Evolutionary conservation across 257 asterid genomes (phyloP).

Genomic region (Solanum peruvianum): DNA sequence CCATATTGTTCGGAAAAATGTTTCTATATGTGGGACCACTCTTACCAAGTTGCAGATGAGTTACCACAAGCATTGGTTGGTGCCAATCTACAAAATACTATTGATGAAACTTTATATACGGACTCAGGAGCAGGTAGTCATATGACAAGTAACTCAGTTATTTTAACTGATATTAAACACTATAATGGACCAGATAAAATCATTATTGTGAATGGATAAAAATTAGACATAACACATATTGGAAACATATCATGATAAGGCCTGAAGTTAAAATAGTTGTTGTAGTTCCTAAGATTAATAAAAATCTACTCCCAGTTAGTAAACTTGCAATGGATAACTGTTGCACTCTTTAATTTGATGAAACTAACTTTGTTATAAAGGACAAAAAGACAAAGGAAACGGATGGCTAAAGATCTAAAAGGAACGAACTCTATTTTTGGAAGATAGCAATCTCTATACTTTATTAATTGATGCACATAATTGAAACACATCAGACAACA

Average conservation of each 20-base stretch:
- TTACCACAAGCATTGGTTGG: too few relatives aligned
- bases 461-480: not conserved
- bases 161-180: too few relatives aligned
- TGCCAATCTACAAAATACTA: not conserved
- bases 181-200: not conserved
- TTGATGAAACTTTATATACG: not conserved
- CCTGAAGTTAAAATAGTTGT: not conserved
- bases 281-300: not conserved
- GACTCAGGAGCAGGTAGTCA: not conserved
- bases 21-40: too few relatives aligned
- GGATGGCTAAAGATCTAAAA: not conserved
- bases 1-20: too few relatives aligned
- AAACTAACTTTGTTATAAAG: not conserved
- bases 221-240: not conserved
- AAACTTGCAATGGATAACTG: not conserved
- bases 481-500: not conserved
- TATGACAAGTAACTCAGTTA: too few relatives aligned
- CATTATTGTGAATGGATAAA: not conserved
- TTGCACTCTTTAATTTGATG: not conserved
- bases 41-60: too few relatives aligned
- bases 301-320: not conserved
- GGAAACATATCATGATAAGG: not conserved
- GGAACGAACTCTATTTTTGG: not conserved
- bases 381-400: not conserved
- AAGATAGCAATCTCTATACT: not conserved